These are phyloP conservation scores for Parietichytrium sp. DNA, from an alignment of 108 stramenopile genomes.

Conservation along the genomic window DNA sequence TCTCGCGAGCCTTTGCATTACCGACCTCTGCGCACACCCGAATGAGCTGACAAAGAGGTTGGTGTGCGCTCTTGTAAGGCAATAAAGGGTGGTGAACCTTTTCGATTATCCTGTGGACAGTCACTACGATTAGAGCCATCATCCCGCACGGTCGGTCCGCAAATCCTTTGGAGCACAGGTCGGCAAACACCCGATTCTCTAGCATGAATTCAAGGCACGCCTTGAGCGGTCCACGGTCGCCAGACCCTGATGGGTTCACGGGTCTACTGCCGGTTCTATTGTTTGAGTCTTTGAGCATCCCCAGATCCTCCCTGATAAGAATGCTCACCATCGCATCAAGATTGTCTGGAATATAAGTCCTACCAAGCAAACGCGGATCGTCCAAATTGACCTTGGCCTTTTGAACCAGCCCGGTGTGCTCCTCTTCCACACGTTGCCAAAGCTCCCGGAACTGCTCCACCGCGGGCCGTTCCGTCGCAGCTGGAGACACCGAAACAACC, in stretches of 20 bases:
- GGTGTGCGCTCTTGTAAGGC: not conserved
- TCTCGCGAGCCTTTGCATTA: not conserved
- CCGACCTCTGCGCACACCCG: conserved; percentile 35
- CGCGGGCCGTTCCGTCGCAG: not conserved
- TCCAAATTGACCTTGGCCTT: not conserved
- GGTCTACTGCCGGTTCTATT: not conserved
- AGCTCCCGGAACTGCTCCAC: conserved; percentile 5
- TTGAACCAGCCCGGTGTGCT: not conserved
- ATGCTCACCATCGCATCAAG: conserved; percentile 35
- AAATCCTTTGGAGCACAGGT: conserved; percentile 28
- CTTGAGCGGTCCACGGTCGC: not conserved
- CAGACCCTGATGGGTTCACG: not conserved
- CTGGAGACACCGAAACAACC: too few species aligned
- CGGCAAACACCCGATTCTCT: conserved; percentile 23
- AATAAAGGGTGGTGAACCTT: not conserved
- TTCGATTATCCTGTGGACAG: not conserved
- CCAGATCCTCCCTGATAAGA: conserved; percentile 14
- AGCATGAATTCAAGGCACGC: conserved; percentile 34
- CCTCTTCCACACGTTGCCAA: not conserved
- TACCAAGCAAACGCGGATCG: not conserved
- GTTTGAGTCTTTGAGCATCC: not conserved
- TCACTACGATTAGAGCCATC: conserved; percentile 25
- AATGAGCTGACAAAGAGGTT: conserved; percentile 31
- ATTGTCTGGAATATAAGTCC: not conserved
- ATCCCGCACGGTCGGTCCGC: conserved; percentile 36